Conservation (phyloP, 257 asterid genomes). For the Solanum tacnaense region DNA sequence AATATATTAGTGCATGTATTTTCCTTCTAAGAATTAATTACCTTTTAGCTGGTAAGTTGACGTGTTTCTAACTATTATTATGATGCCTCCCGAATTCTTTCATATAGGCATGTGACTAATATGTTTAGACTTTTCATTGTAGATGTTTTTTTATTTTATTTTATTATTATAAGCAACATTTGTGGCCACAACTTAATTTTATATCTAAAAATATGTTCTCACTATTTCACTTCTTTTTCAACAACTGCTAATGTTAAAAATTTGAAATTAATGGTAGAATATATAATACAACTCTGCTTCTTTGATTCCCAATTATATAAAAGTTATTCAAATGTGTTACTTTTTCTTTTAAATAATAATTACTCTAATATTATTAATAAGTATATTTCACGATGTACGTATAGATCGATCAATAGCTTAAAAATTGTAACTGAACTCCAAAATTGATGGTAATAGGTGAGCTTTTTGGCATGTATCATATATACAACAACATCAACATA, state of each 20-base stretch:
- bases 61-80: background rate
- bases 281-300: too few relatives aligned
- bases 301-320: background rate
- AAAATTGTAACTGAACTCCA: background rate
- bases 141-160: background rate
- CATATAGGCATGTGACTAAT: background rate
- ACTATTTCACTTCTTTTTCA: background rate
- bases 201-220: background rate
- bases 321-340: background rate
- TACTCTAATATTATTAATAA: too few relatives aligned
- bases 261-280: background rate
- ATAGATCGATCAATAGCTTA: background rate
- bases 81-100: background rate
- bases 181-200: background rate
- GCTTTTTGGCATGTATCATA: background rate
- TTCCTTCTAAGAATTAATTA: background rate
- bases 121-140: background rate
- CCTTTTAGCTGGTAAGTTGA: background rate
- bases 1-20: background rate
- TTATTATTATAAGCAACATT: background rate
- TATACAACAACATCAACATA: too few relatives aligned
- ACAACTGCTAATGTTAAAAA: background rate
- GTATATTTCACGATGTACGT: background rate
- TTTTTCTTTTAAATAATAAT: background rate
- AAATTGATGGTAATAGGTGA: background rate